Percentiles rank a stretch among this genome's conserved stretches.
Evolutionary conservation across 495 filamentous ascomycete genomes (phyloP).

Genomic region (Trichoderma reesei): DNA sequence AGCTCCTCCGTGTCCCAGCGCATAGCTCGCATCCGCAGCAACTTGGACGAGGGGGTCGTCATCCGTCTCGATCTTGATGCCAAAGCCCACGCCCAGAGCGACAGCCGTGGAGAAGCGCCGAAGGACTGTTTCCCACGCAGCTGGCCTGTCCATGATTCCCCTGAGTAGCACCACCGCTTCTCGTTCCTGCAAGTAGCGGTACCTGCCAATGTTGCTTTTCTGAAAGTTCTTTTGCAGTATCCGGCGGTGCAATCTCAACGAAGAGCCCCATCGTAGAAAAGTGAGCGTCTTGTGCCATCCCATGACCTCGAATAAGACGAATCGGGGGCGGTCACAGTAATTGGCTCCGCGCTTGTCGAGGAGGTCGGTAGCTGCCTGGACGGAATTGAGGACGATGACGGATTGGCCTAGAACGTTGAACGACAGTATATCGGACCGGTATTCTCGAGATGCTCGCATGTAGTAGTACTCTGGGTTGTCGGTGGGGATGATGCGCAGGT

Average conservation of each 20-base stretch:
- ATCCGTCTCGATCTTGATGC: slow-evolving; percentile 30
- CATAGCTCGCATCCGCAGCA: slow-evolving; percentile 32
- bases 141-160: not conserved
- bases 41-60: slow-evolving; percentile 37
- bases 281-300: slow-evolving; percentile 28
- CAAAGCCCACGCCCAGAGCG: slow-evolving; percentile 37
- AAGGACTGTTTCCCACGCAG: slow-evolving; percentile 10
- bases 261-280: slow-evolving; percentile 28
- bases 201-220: slow-evolving; percentile 22
- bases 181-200: slow-evolving; percentile 20
- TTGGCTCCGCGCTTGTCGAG: slow-evolving; percentile 30
- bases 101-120: slow-evolving; percentile 24
- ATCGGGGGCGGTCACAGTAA: slow-evolving; percentile 28
- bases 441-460: slow-evolving; percentile 19
- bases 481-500: slow-evolving; percentile 23
- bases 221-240: slow-evolving; percentile 26
- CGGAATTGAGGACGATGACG: slow-evolving; percentile 26
- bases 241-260: slow-evolving; percentile 29
- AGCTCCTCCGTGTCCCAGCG: slow-evolving; percentile 33
- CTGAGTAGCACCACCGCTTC: slow-evolving; percentile 16
- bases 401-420: slow-evolving; percentile 25
- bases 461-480: slow-evolving; percentile 25
- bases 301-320: slow-evolving; percentile 33
- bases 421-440: slow-evolving; percentile 19
- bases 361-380: slow-evolving; percentile 25